Base-by-base conservation (phyloP, 1,284 basidiomycete species). In the Mycocalia duriaeana region DNA sequence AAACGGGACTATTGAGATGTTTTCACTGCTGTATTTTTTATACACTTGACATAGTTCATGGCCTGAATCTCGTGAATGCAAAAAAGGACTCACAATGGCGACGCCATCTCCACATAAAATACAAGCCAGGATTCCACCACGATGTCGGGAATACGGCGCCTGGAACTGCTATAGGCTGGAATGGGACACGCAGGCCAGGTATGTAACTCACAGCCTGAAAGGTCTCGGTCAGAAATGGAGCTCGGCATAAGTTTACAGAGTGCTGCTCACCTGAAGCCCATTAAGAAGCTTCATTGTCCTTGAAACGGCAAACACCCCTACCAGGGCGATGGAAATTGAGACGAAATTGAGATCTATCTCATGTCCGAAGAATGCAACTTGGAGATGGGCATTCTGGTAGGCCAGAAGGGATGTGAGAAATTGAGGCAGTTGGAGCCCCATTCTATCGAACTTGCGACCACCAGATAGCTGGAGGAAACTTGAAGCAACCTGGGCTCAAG, bases 121-220 rank as follows among this genome's bases (percentile, higher is more conserved):
- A 40, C 25, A 63, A 31, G 23, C 70, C 62, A 9, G 68, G 66
- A 48, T 76, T 74, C 75, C 75, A 77, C 62, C 64, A 71, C 11
- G 58, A 63, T 18, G 65, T 67, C 24, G 72, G 73, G 2, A 74
- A 26, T 5, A 69, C 3, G 0, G 62, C 56, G 14, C 68, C 72
- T 4, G 66, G 60, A 18, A 70, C 5, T 9, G 51, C 57, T 9
- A 76, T 46, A 4, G 75, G 75, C 38, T 66, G 57, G 48, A 73
- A 72, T 19, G 69, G 65, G 18, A 71, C 54, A 13, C 66, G 58
- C 34, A 68, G 49, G 9, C 68, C 70, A n/a, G 71, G 69, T 13
- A 72, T 51, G 41, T 58, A 50, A 49, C 55, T 61, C 4, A 70
- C 64, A 25, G 60, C 56, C 72, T 73, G 13, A 35, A 11, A 23